phyloP scores from a whole-genome alignment of 2,329 filamentous ascomycete genomes.

The Aulographum hederae region DNA sequence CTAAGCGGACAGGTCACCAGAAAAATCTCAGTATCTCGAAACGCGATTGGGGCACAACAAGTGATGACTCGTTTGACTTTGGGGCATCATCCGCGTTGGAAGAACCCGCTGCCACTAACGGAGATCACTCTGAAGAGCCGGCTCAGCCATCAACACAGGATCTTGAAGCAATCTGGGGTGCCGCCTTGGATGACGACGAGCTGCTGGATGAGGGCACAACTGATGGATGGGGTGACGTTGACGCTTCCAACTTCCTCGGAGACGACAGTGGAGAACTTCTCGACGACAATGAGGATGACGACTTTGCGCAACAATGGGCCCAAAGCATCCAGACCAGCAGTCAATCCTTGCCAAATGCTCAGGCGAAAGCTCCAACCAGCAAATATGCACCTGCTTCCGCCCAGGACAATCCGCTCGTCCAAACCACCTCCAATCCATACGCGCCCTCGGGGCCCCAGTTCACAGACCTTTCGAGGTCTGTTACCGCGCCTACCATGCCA shows the following conservation, averaged over 20 bases:
- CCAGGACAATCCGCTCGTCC: conserved; percentile 10
- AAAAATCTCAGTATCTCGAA: no score
- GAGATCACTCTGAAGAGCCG: no score
- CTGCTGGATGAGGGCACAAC: conserved; percentile 38
- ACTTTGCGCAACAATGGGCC: conserved; percentile 19
- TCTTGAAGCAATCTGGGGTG: conserved; percentile 66
- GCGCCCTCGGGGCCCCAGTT: conserved; percentile 31
- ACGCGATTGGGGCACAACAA: no score
- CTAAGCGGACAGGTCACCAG: no score
- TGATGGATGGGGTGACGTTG: no score
- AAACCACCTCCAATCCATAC: conserved; percentile 23
- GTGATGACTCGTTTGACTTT: no score
- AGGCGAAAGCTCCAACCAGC: conserved; percentile 8
- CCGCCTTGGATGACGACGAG: conserved; percentile 61
- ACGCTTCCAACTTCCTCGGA: conserved; percentile 47
- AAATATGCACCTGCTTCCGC: conserved; percentile 18
- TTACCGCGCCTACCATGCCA: conserved; percentile 8
- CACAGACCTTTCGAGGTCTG: conserved; percentile 23
- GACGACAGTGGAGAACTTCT: conserved; percentile 79
- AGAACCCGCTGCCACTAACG: no score
- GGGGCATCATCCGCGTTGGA: no score
- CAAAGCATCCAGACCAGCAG: conserved; percentile 3
- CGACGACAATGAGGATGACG: conserved; percentile 48
- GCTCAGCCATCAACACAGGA: conserved; percentile 15
- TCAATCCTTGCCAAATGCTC: no score